These are phyloP conservation scores for Curvularia sp. DNA, from an alignment of 2,329 filamentous ascomycete genomes.

Conservation along the genomic window DNA sequence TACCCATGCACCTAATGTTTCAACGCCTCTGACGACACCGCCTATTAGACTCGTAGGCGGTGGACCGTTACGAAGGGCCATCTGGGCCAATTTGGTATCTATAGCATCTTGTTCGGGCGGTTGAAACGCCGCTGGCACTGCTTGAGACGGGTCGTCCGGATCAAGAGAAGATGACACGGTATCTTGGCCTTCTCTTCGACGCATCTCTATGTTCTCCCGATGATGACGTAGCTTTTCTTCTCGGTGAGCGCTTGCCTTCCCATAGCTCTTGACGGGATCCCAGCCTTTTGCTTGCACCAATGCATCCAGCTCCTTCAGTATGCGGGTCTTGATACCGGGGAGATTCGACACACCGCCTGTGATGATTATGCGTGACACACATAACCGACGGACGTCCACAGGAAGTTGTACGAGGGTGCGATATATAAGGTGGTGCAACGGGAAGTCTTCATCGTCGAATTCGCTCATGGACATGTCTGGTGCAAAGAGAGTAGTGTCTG, in stretches of 20 bases:
- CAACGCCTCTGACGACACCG: slow-evolving; percentile 69
- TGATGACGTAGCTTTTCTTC: slow-evolving; percentile 37
- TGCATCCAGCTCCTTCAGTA: slow-evolving; percentile 75
- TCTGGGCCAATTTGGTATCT: slow-evolving; percentile 63
- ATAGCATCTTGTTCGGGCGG: slow-evolving; percentile 64
- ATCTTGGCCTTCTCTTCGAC: slow-evolving; percentile 33
- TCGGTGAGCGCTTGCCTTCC: slow-evolving; percentile 57
- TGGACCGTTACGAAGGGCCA: slow-evolving; percentile 54
- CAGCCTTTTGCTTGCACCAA: slow-evolving; percentile 76
- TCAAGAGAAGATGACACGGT: slow-evolving; percentile 33
- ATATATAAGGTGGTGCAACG: slow-evolving; percentile 79
- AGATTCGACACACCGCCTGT: slow-evolving; percentile 81
- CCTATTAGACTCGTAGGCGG: slow-evolving; percentile 53
- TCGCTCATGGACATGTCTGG: slow-evolving; percentile 60
- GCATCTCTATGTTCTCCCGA: slow-evolving; percentile 32
- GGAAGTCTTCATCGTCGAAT: slow-evolving; percentile 86
- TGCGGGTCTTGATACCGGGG: slow-evolving; percentile 77
- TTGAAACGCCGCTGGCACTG: slow-evolving; percentile 52
- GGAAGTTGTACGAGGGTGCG: slow-evolving; percentile 76
- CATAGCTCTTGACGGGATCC: slow-evolving; percentile 77
- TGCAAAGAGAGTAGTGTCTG: slow-evolving; percentile 77
- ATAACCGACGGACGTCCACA: slow-evolving; percentile 80
- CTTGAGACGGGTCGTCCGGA: slow-evolving; percentile 11
- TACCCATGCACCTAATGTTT: slow-evolving; percentile 76
- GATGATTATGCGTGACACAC: slow-evolving; percentile 89